A percentile compares a stretch with the other conserved stretches of the same genome.
phyloP scores from a whole-genome alignment of 2,329 filamentous ascomycete species.

The Spiromastix sp. region DNA sequence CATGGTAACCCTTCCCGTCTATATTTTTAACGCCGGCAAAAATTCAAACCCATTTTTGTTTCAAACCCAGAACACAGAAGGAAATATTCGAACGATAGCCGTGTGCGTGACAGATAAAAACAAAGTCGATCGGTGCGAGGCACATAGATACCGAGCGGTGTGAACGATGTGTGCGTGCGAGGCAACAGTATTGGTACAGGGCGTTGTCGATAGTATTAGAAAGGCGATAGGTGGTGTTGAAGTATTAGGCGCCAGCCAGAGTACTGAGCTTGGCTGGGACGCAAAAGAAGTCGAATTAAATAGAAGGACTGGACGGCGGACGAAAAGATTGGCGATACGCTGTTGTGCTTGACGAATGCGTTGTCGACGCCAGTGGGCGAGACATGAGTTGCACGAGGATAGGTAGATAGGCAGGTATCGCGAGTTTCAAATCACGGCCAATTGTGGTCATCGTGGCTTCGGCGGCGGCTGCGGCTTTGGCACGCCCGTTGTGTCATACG shows the following conservation, averaged over 20 bases:
- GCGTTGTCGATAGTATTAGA: background rate
- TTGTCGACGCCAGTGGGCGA: too few species aligned
- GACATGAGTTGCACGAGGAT: too few species aligned
- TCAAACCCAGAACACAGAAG: background rate
- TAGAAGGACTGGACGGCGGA: too few species aligned
- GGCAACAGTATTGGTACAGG: background rate
- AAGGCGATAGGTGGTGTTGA: background rate
- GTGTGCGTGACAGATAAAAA: slow-evolving; percentile 1
- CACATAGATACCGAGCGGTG: background rate
- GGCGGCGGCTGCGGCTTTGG: slow-evolving; percentile 40
- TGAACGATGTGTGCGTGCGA: background rate
- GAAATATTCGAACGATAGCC: slow-evolving; percentile 1
- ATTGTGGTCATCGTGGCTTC: slow-evolving; percentile 19
- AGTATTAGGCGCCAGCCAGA: too few species aligned
- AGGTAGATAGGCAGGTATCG: too few species aligned
- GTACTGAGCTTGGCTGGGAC: too few species aligned
- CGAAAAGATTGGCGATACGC: too few species aligned
- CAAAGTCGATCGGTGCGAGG: background rate
- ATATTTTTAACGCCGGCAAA: slow-evolving; percentile 7
- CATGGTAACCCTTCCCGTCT: slow-evolving; percentile 1
- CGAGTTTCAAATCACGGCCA: too few species aligned
- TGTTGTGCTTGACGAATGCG: too few species aligned
- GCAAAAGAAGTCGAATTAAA: too few species aligned
- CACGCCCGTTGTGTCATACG: slow-evolving; percentile 42
- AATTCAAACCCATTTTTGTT: background rate